Evolutionary conservation across 768 basidiomycete genomes (phyloP).

Genomic region (Aureoboletus auriporus): DNA sequence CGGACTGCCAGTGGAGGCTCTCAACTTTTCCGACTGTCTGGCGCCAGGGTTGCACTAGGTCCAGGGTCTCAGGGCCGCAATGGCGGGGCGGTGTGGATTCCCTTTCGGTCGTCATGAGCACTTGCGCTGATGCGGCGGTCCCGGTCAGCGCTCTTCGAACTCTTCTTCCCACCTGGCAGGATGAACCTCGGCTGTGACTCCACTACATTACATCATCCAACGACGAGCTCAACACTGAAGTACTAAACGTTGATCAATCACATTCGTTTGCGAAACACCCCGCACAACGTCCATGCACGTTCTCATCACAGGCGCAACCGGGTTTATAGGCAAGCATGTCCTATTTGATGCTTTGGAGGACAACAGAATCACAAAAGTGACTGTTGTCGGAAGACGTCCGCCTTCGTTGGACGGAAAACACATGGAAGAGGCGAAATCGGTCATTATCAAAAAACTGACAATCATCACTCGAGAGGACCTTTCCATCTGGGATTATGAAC

Average conservation of each 20-base stretch:
- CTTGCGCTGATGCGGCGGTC: neutral
- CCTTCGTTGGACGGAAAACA: conserved; percentile 19
- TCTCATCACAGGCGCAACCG: conserved; percentile 25
- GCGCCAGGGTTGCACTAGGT: too few species aligned
- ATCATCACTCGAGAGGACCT: conserved; percentile 23
- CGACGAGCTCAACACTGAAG: neutral
- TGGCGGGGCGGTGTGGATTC: neutral
- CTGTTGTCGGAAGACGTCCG: conserved; percentile 19
- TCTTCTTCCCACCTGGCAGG: neutral
- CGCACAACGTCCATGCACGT: conserved; percentile 16
- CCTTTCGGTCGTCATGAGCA: neutral
- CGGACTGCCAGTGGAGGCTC: too few species aligned
- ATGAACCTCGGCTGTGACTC: neutral
- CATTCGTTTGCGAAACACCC: too few species aligned
- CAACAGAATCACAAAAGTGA: conserved; percentile 22
- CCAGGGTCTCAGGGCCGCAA: neutral
- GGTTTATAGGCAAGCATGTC: conserved; percentile 21
- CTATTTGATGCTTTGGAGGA: conserved; percentile 16
- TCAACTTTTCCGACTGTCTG: too few species aligned
- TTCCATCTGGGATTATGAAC: conserved; percentile 24
- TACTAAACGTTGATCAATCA: too few species aligned
- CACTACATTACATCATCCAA: too few species aligned
- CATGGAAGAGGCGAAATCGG: conserved; percentile 10
- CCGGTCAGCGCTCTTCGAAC: neutral
- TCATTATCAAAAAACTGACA: conserved; percentile 18